Evolutionary conservation across 495 filamentous ascomycete species (phyloP).

Genomic region (Podospora sp.): DNA sequence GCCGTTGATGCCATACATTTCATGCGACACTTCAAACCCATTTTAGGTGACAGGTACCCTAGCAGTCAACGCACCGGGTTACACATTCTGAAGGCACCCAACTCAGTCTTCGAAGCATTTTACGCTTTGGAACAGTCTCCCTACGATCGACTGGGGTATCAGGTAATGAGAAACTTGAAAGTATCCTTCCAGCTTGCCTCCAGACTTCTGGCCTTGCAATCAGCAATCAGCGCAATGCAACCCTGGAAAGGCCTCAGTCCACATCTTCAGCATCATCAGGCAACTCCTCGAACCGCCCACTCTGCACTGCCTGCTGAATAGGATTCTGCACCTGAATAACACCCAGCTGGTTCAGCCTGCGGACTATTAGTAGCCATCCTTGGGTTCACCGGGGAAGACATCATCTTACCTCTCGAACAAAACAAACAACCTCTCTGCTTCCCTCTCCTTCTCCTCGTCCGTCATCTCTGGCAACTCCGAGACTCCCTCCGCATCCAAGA

Average conservation of each 20-base stretch:
- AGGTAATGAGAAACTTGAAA: no score
- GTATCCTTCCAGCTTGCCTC: neutral
- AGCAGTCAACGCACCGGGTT: no score
- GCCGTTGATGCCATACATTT: no score
- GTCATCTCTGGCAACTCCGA: slow-evolving; percentile 72
- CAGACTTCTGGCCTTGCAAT: neutral
- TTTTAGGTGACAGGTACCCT: no score
- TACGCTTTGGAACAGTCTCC: no score
- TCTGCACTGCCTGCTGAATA: slow-evolving; percentile 69
- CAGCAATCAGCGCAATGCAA: no score
- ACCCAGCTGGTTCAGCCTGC: slow-evolving; percentile 78
- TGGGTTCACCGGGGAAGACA: neutral
- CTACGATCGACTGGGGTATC: no score
- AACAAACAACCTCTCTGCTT: slow-evolving; percentile 91
- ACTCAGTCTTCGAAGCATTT: no score
- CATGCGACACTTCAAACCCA: no score
- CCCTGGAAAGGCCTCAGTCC: neutral
- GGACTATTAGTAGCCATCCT: slow-evolving; percentile 14
- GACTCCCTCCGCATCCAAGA: slow-evolving; percentile 67
- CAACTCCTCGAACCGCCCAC: slow-evolving; percentile 81
- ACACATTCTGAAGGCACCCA: no score
- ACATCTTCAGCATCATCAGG: slow-evolving; percentile 43
- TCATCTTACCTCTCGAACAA: slow-evolving; percentile 81
- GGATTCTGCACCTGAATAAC: slow-evolving; percentile 86
- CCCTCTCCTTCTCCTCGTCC: slow-evolving; percentile 85